These are phyloP conservation scores for Ophiosphaerella korrae DNA, from an alignment of 2,329 filamentous ascomycete genomes.

Conservation along the genomic window DNA sequence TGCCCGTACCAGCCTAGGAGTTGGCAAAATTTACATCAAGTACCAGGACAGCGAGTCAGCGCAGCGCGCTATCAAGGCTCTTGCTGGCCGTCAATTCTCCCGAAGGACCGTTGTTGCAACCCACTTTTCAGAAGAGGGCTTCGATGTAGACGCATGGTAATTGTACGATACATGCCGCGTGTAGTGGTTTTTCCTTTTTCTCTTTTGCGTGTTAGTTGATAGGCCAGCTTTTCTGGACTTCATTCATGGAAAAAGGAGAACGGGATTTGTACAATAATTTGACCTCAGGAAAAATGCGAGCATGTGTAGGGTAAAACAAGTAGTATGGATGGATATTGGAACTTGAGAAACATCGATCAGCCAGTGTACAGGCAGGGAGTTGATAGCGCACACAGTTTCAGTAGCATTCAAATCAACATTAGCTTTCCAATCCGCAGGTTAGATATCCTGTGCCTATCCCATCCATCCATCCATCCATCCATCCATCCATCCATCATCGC, in stretches of 20 bases:
- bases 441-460: no score
- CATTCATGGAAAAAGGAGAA: background rate
- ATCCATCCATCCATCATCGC: constrained; percentile 3
- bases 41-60: constrained; percentile 80
- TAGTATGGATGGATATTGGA: no score
- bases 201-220: background rate
- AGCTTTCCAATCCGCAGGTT: no score
- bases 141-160: constrained; percentile 89
- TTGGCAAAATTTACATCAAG: constrained; percentile 98
- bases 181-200: background rate
- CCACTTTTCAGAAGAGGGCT: constrained; percentile 97
- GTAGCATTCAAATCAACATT: no score
- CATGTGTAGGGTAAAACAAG: no score
- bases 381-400: no score
- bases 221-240: background rate
- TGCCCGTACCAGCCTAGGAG: constrained; percentile 82
- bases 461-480: background rate
- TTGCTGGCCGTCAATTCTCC: constrained; percentile 94
- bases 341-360: no score
- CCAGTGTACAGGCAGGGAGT: no score
- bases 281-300: background rate
- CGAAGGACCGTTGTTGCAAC: constrained; percentile 96
- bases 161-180: background rate
- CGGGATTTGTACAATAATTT: constrained; percentile 8
- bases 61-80: constrained; percentile 81